Evolutionary conservation across 1,284 basidiomycete genomes (phyloP), one percentile per base, ranked within the genome.

Genomic region (Melampsora americana): DNA sequence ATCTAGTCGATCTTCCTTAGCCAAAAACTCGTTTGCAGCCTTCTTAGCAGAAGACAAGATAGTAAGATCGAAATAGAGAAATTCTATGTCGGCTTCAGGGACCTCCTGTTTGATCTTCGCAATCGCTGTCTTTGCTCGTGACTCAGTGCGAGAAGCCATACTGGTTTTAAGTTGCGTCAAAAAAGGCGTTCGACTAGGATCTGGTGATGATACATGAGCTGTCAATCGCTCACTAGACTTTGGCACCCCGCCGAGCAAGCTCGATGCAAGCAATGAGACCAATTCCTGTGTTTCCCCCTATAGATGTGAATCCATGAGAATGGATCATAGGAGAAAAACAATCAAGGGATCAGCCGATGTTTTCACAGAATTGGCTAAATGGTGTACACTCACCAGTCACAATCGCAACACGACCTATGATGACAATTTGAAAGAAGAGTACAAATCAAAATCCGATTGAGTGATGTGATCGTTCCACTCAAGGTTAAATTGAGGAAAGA

Each of bases 51-150:
- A 78, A 20, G 78, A 77, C 12, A 83, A 79, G 56, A 82, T 79
- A 59, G 80, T 82, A 32, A 82, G 53, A 68, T 83, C 82, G 69
- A 83, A 81, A 62, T 80, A 78, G 23, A 83, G 35, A 70, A 79
- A 82, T 46, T 81, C 73, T 26, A 83, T 69, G 56, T 79, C 71
- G 46, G 78, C 79, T 5, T 59, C 64, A 23, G 56, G 64, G 44
- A 69, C 78, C 26, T 62, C 59, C 44, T 80, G 73, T 39, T 46
- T 5, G 56, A 75, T 23, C 78, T 64, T 69, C 32, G 7, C 28
- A 20, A 64, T 64, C 5, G 7, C 61, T 35, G n/a, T 35, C 35
- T 35, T 26, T 9, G 61, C 30, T 30, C 61, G 7, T n/a, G 61
- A 28, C 32, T 28, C 28, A 26, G 61, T 9, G 12, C 61, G 5